Conservation (phyloP, 2,329 filamentous ascomycete species). For the Colletotrichum endophyticum region DNA sequence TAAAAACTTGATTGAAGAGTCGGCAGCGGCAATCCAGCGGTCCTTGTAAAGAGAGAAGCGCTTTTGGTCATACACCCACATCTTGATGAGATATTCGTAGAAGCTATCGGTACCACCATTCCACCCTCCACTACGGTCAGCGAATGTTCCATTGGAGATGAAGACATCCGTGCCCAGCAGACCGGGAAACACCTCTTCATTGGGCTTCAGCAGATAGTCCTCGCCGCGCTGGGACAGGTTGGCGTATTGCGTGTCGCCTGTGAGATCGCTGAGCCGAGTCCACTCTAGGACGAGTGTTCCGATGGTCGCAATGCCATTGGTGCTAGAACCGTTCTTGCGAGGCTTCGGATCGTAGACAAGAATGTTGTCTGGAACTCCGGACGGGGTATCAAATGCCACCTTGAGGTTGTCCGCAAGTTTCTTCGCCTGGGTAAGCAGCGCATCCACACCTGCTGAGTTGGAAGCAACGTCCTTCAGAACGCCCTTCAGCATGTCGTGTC, state of each 20-base stretch:
- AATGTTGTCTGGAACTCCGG: constrained; percentile 75
- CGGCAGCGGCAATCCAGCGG: constrained; percentile 76
- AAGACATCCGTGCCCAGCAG: constrained; percentile 73
- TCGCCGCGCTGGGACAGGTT: constrained; percentile 71
- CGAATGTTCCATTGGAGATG: constrained; percentile 69
- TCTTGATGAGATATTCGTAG: constrained; percentile 92
- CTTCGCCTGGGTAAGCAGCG: constrained; percentile 70
- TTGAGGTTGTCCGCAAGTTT: constrained; percentile 75
- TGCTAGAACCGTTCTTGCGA: constrained; percentile 51
- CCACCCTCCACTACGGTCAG: constrained; percentile 75
- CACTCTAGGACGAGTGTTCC: constrained; percentile 86
- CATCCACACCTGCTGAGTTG: constrained; percentile 52
- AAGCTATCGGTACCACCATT: constrained; percentile 78
- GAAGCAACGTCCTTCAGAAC: constrained; percentile 59
- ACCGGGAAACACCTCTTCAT: constrained; percentile 77
- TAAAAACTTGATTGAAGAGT: constrained; percentile 78
- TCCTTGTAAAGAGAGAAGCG: constrained; percentile 72
- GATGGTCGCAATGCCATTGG: constrained; percentile 76
- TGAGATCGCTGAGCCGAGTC: constrained; percentile 79
- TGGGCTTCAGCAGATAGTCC: constrained; percentile 70
- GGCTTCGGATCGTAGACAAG: constrained; percentile 63
- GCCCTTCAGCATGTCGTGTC: constrained; percentile 74
- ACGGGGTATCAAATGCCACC: constrained; percentile 78
- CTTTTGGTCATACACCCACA: constrained; percentile 78
- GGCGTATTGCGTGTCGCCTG: constrained; percentile 70